Base-by-base conservation (phyloP, 1,284 basidiomycete genomes). In the Leccinum colubrinum region DNA sequence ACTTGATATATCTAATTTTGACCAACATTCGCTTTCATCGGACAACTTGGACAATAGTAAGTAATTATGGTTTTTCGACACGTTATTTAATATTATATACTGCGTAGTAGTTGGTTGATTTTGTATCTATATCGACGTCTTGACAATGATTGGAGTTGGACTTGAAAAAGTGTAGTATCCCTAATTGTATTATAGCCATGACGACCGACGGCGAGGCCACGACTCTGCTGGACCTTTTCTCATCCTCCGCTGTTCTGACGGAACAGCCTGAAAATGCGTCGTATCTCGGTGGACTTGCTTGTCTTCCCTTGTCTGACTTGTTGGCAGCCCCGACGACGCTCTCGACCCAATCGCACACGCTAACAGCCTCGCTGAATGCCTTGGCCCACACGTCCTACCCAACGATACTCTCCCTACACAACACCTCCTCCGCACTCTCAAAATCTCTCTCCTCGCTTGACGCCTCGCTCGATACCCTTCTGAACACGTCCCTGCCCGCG, bases 301-400 rank as follows among this genome's bases (percentile, higher is more conserved):
- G 84, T 7, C 82, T 91, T 27, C 79, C 86, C 2, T 82, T 95
- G 30, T 74, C 81, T 43, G 83, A 86, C 27, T 81, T 97, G 20
- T 76, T 87, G 30, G 76, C 85, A 2, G 88, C 94, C 69, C 94
- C 94, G 0, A 79, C 85, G 1, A 74, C 82, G 30, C 86, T 96
- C 48, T 85, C 90, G 53, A 88, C 90, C 1, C 93, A 95, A 63
- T 85, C 91, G 0, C 87, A 92, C 51, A 90, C 92, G 64, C 83
- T 95, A 62, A 93, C 93, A 15, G 89, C 90, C 56, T 94, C 94
- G 63, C 82, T 97, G 66, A 94, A 91, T 3, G 91, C 91, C 51
- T 83, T 97, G 20, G 95, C 94, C 64, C 91, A 92, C 65, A 87
- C 92, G 4, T 94, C 94, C 35, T 95, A 96, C 74, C 86, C 90